A percentile compares a stretch with the other conserved stretches of the same genome.
Conservation (phyloP, 345 rosid species). For the Citrus mangshanensis region DNA sequence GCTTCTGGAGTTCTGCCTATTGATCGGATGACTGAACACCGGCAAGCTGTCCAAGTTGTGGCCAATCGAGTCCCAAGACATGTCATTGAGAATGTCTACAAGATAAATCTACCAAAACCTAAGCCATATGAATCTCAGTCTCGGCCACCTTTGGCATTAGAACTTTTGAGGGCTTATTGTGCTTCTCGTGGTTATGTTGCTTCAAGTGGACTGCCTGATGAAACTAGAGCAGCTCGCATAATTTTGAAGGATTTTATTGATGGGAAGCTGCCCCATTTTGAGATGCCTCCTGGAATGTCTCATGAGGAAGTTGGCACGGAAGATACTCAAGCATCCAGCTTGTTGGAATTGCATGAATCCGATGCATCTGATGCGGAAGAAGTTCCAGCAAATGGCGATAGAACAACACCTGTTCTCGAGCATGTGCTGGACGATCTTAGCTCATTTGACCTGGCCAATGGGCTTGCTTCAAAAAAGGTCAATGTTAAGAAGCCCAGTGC, state of each 20-base stretch:
- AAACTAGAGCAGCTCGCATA: constrained; percentile 81
- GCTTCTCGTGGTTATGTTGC: constrained; percentile 85
- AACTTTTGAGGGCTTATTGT: constrained; percentile 66
- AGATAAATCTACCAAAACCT: constrained; percentile 75
- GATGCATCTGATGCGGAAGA: constrained; percentile 47
- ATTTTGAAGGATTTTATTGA: constrained; percentile 81
- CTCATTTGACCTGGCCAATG: constrained; percentile 74
- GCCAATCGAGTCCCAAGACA: constrained; percentile 71
- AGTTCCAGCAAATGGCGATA: constrained; percentile 11
- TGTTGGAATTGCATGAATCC: constrained; percentile 29
- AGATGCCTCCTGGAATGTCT: constrained; percentile 65
- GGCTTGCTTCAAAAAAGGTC: constrained; percentile 45
- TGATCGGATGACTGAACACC: constrained; percentile 86
- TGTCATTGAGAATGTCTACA: constrained; percentile 65
- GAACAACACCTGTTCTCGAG: constrained; percentile 35
- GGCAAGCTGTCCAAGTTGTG: constrained; percentile 86
- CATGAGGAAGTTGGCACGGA: constrained; percentile 28
- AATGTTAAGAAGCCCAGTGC: constrained; percentile 44
- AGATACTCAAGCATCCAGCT: constrained; percentile 20
- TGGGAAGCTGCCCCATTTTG: constrained; percentile 75
- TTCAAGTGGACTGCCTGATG: constrained; percentile 95
- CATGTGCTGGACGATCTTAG: constrained; percentile 69
- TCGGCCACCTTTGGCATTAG: constrained; percentile 78
- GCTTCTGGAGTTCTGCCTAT: constrained; percentile 94
- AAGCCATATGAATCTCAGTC: constrained; percentile 74